Conservation (phyloP, 495 filamentous ascomycete species). For the Penicillium cosmopolitanum region DNA sequence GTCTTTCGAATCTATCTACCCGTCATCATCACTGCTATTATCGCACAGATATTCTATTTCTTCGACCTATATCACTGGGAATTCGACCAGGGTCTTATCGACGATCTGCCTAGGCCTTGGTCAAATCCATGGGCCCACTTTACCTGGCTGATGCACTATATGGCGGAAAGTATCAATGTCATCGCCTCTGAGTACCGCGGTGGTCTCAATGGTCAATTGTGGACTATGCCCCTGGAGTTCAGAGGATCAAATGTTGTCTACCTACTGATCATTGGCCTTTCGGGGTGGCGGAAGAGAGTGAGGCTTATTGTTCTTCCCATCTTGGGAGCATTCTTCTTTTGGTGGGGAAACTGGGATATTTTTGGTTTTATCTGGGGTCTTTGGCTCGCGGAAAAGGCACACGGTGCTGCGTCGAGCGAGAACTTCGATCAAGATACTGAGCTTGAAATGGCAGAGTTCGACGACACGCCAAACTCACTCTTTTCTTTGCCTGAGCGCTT, state of each 20-base stretch:
- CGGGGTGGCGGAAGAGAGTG: conserved; percentile 34
- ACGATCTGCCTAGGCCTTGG: conserved; percentile 25
- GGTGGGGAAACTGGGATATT: conserved; percentile 48
- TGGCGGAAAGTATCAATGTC: conserved; percentile 44
- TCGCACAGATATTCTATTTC: conserved; percentile 46
- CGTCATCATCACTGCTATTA: conserved; percentile 47
- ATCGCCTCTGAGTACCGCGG: conserved; percentile 22
- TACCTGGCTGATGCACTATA: conserved; percentile 25
- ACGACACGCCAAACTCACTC: background rate
- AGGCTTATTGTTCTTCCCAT: conserved; percentile 37
- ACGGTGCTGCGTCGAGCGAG: conserved; percentile 28
- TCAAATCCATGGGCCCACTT: conserved; percentile 26
- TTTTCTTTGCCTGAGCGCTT: conserved; percentile 1
- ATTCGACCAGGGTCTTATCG: conserved; percentile 19
- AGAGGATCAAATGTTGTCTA: conserved; percentile 52
- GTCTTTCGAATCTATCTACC: conserved; percentile 60
- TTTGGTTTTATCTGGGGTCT: conserved; percentile 50
- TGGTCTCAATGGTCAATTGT: conserved; percentile 43
- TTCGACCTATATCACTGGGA: conserved; percentile 28
- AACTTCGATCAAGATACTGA: background rate
- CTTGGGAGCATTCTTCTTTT: conserved; percentile 36
- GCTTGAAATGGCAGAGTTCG: conserved; percentile 16
- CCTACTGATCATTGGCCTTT: conserved; percentile 39
- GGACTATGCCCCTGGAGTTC: conserved; percentile 57
- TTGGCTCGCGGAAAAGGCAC: conserved; percentile 43